phyloP scores from a whole-genome alignment of 2,329 filamentous ascomycete genomes.

The Microdochium nivale region DNA sequence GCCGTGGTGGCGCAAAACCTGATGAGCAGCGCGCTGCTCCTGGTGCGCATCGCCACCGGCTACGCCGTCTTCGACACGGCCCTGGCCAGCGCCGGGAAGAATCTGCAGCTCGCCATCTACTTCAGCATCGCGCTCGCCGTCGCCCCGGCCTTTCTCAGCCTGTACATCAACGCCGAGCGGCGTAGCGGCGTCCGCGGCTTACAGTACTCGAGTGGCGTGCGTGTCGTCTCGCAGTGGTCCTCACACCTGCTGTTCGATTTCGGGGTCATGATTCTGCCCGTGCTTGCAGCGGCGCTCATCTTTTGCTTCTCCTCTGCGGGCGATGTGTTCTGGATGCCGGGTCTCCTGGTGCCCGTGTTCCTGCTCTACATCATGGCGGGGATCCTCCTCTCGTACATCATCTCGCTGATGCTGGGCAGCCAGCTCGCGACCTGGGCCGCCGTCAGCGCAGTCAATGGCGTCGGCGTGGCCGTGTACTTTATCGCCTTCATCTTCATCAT shows the following conservation, averaged over 20 bases:
- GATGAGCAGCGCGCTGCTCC: conserved; percentile 55
- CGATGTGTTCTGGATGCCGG: conserved; percentile 65
- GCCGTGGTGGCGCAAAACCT: conserved; percentile 57
- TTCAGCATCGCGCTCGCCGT: conserved; percentile 69
- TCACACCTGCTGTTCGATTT: conserved; percentile 81
- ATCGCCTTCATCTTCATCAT: conserved; percentile 64
- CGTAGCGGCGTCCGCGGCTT: conserved; percentile 73
- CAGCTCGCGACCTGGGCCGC: conserved; percentile 81
- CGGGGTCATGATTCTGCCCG: conserved; percentile 57
- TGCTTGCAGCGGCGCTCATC: conserved; percentile 58
- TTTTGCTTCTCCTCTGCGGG: conserved; percentile 54
- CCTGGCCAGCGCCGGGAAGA: conserved; percentile 58
- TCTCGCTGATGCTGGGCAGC: conserved; percentile 71
- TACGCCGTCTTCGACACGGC: conserved; percentile 73
- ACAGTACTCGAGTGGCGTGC: conserved; percentile 87
- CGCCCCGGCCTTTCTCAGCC: conserved; percentile 77
- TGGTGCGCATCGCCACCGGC: conserved; percentile 59
- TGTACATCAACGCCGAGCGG: conserved; percentile 80
- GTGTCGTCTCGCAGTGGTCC: conserved; percentile 73
- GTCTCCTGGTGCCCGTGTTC: conserved; percentile 75
- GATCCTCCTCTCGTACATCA: conserved; percentile 67
- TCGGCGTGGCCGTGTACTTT: conserved; percentile 63
- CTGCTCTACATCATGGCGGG: conserved; percentile 74
- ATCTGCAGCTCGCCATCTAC: conserved; percentile 73
- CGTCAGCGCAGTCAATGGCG: conserved; percentile 68